A percentile compares a stretch with the other conserved stretches of the same genome.
These are phyloP conservation scores for Leishmania arabica DNA, from an alignment of 208 protist species.

Conservation along the genomic window DNA sequence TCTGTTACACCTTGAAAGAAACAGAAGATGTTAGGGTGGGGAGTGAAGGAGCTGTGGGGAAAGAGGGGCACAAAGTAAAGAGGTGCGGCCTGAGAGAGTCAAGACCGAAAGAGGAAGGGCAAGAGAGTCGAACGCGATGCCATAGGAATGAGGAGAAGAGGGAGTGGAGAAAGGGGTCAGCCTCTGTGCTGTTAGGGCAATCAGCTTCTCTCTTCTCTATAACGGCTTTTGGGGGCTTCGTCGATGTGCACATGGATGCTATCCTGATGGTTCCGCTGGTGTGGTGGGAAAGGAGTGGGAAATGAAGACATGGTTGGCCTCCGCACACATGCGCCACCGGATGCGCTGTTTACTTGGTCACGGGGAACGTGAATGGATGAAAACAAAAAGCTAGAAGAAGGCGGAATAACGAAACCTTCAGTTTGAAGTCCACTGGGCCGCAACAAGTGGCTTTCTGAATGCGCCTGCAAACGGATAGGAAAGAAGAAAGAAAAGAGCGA, in stretches of 20 bases:
- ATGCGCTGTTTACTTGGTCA: not conserved
- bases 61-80: not conserved
- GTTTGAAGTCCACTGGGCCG: not conserved
- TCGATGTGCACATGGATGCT: not conserved
- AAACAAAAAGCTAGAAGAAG: not conserved
- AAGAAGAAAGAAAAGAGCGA: not conserved
- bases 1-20: not conserved
- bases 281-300: not conserved
- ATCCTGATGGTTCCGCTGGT: not conserved
- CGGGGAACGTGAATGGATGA: not conserved
- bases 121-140: not conserved
- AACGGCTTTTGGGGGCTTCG: not conserved
- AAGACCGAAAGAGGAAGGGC: not conserved
- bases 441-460: not conserved
- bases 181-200: not conserved
- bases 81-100: not conserved
- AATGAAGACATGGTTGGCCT: not conserved
- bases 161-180: not conserved
- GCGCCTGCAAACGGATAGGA: not conserved
- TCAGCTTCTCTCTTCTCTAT: not conserved
- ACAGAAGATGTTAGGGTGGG: not conserved
- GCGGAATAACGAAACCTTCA: not conserved
- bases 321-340: not conserved
- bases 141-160: too few relatives aligned
- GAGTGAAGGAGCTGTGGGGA: not conserved